phyloP scores from a whole-genome alignment of 306 rosid species.

The Amphicarpaea edgeworthii region DNA sequence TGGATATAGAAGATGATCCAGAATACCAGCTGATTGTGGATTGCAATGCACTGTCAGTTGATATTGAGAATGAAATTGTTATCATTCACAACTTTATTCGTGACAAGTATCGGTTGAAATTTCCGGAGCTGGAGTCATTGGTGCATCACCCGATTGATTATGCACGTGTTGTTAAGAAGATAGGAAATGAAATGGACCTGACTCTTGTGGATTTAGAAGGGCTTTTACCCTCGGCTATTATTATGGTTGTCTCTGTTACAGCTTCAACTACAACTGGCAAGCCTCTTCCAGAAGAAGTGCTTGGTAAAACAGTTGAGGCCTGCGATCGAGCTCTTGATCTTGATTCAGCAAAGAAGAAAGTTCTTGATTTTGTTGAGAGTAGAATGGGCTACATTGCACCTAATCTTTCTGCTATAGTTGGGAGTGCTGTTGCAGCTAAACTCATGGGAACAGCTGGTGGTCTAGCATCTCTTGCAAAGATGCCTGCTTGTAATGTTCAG shows the following conservation, averaged over 20 bases:
- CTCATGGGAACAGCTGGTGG: conserved; percentile 99
- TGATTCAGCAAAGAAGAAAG: conserved; percentile 87
- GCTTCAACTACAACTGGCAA: conserved; percentile 98
- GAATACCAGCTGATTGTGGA: conserved; percentile 95
- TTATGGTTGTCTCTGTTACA: conserved; percentile 97
- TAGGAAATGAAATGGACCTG: conserved; percentile 90
- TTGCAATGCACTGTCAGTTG: conserved; percentile 89
- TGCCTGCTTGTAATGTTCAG: conserved; percentile 99
- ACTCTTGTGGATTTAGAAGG: conserved; percentile 98
- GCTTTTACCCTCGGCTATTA: conserved; percentile 87
- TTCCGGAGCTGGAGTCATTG: conserved; percentile 95
- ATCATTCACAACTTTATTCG: conserved; percentile 93
- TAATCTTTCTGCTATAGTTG: conserved; percentile 90
- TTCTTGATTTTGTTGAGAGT: conserved; percentile 95
- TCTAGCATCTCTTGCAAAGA: conserved; percentile 75
- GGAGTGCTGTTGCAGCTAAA: conserved; percentile 96
- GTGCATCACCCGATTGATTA: conserved; percentile 97
- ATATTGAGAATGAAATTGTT: conserved; percentile 92
- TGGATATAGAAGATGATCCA: conserved; percentile 90
- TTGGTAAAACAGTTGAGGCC: conserved; percentile 79
- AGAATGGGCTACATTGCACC: conserved; percentile 99
- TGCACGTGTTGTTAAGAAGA: conserved; percentile 96
- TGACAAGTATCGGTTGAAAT: conserved; percentile 90
- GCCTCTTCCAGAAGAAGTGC: conserved; percentile 93
- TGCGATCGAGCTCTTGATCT: conserved; percentile 96